These are phyloP conservation scores for Planoprotostelium fungivorum DNA, from an alignment of 78 protist genomes.

Conservation along the genomic window DNA sequence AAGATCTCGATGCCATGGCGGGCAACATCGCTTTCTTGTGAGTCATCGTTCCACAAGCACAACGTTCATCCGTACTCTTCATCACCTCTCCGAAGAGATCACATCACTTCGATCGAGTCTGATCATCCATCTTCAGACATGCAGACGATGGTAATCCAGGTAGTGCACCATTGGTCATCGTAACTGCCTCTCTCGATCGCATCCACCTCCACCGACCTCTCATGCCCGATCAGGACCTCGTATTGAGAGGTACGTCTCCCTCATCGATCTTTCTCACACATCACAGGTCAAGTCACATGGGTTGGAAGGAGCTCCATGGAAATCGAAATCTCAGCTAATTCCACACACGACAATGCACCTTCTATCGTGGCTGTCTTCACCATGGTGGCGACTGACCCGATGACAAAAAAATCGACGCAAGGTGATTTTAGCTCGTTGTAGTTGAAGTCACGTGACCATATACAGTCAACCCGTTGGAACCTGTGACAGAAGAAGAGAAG, in stretches of 20 bases:
- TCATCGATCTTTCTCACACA: not conserved
- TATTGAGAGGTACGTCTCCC: slow-evolving; percentile 24
- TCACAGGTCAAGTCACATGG: not conserved
- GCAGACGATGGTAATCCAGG: slow-evolving; percentile 31
- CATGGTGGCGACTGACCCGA: slow-evolving; percentile 56
- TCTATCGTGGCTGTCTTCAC: slow-evolving; percentile 44
- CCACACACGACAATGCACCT: not conserved
- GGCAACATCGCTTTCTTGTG: slow-evolving; percentile 25
- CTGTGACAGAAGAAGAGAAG: not conserved
- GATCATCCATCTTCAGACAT: slow-evolving; percentile 12
- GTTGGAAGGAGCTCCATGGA: not conserved
- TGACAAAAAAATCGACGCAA: not conserved
- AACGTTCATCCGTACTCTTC: too few species aligned
- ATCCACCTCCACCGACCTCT: slow-evolving; percentile 39
- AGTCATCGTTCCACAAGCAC: not conserved
- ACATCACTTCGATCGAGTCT: not conserved
- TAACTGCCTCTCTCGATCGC: slow-evolving; percentile 46
- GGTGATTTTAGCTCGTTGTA: not conserved
- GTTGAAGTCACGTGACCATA: not conserved
- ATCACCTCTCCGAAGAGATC: too few species aligned
- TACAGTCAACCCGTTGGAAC: not conserved
- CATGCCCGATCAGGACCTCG: slow-evolving; percentile 36
- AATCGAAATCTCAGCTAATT: not conserved
- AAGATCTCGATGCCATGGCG: slow-evolving; percentile 59
- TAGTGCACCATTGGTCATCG: slow-evolving; percentile 18